Percentiles rank a stretch among this genome's conserved stretches.
phyloP scores from a whole-genome alignment of 805 yeast genomes.

The Myxozyma geophila region DNA sequence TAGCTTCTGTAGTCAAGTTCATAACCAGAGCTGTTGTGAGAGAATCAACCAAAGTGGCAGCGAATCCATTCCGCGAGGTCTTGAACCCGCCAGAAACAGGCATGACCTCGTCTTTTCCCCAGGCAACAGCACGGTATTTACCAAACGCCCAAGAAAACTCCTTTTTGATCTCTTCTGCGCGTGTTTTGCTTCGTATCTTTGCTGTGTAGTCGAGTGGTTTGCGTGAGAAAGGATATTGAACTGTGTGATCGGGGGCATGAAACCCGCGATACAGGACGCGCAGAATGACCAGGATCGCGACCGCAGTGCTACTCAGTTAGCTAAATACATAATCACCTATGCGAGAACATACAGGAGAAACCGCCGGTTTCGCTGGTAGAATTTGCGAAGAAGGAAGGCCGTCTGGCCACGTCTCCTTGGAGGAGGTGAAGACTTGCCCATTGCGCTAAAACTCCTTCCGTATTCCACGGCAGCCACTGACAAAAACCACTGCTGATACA shows the following conservation, averaged over 20 bases:
- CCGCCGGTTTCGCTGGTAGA: conserved; percentile 4
- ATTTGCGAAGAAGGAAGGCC: conserved; percentile 2
- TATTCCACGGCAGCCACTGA: too few species aligned
- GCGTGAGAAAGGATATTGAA: conserved; percentile 20
- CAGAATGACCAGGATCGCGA: not conserved
- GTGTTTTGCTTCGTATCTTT: conserved; percentile 9
- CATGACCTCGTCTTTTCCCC: conserved; percentile 48
- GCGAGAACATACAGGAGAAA: conserved; percentile 11
- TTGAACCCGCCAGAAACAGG: conserved; percentile 43
- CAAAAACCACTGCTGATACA: too few species aligned
- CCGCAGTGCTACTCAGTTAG: not conserved
- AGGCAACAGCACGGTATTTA: conserved; percentile 38
- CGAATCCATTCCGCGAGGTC: conserved; percentile 51
- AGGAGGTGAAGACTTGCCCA: not conserved
- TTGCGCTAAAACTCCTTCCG: not conserved
- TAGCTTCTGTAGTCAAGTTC: conserved; percentile 45
- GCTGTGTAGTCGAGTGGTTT: conserved; percentile 5
- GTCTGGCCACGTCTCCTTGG: conserved; percentile 4
- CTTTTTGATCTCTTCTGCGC: conserved; percentile 23
- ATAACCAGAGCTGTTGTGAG: conserved; percentile 51
- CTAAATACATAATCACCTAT: not conserved
- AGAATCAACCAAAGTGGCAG: conserved; percentile 51
- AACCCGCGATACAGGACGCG: not conserved
- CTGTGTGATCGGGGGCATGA: conserved; percentile 5
- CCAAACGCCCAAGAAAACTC: conserved; percentile 31